Evolutionary conservation across 139 green algal genomes (phyloP).

Genomic region (Chlamydomonas sphaeroides): DNA sequence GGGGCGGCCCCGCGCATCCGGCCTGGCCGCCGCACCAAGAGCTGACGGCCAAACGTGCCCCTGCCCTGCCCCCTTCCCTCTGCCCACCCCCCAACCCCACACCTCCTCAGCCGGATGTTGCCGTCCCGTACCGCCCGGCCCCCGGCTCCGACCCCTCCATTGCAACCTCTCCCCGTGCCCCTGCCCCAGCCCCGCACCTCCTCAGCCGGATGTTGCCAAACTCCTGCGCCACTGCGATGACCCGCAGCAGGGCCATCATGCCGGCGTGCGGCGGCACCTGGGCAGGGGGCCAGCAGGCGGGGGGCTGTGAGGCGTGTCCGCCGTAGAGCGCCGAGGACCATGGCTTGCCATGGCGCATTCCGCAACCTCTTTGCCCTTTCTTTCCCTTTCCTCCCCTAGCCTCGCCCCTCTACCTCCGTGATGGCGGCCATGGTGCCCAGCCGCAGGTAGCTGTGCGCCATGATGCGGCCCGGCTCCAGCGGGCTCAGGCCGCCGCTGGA

Average conservation of each 20-base stretch:
- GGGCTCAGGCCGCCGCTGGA: conserved; percentile 65
- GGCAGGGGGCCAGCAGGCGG: not conserved
- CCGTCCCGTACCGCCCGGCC: not conserved
- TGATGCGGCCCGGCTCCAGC: conserved; percentile 70
- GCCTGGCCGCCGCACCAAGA: no score
- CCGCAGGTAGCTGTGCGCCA: conserved; percentile 82
- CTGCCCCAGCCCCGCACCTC: conserved; percentile 34
- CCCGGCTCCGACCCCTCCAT: no score
- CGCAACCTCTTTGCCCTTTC: not conserved
- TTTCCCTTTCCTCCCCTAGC: not conserved
- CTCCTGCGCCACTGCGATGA: conserved; percentile 69
- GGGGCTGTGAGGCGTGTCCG: no score
- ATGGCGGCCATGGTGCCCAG: conserved; percentile 82
- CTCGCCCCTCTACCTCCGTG: not conserved
- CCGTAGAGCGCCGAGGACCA: no score
- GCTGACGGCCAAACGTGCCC: no score
- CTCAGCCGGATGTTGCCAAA: conserved; percentile 57
- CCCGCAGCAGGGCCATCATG: conserved; percentile 71
- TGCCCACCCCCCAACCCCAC: no score
- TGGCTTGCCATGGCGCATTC: no score
- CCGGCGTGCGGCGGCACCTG: conserved; percentile 25
- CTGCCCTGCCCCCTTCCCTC: not conserved
- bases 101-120: conserved; percentile 59
- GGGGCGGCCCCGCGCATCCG: no score
- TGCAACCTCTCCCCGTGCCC: no score